phyloP scores from a whole-genome alignment of 257 asterid species.

The Nicotiana undulata region DNA sequence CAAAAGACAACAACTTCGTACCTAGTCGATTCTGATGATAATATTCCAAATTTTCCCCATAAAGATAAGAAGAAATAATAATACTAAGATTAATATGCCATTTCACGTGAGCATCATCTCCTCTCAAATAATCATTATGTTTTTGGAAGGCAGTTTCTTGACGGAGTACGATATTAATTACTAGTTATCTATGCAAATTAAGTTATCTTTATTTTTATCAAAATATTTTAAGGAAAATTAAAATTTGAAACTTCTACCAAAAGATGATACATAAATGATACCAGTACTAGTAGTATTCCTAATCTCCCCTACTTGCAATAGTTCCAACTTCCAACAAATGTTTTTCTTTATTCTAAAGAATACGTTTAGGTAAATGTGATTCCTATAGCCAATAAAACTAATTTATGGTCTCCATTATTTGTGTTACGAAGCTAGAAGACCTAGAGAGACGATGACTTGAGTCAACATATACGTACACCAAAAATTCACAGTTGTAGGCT shows the following conservation, averaged over 20 bases:
- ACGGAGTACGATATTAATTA: neutral
- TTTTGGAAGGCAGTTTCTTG: neutral
- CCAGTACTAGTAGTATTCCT: no score
- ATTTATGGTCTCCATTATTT: conserved; percentile 1
- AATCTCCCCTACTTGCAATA: neutral
- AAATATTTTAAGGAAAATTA: no score
- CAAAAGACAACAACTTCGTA: neutral
- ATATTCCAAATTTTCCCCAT: neutral
- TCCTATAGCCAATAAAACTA: neutral
- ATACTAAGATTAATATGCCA: neutral
- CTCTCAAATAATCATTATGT: neutral
- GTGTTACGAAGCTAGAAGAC: neutral
- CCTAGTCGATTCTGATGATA: neutral
- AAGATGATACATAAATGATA: neutral
- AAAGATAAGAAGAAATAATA: neutral
- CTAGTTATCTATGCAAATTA: neutral
- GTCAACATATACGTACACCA: neutral
- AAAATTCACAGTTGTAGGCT: neutral
- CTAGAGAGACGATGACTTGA: neutral
- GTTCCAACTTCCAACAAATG: conserved; percentile 1
- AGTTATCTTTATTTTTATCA: no score
- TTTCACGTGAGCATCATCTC: neutral
- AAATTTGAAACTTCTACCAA: neutral
- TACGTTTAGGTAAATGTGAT: neutral
- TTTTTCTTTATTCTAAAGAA: neutral